phyloP scores from a whole-genome alignment of 768 basidiomycete species.

The Leccinum broughii region DNA sequence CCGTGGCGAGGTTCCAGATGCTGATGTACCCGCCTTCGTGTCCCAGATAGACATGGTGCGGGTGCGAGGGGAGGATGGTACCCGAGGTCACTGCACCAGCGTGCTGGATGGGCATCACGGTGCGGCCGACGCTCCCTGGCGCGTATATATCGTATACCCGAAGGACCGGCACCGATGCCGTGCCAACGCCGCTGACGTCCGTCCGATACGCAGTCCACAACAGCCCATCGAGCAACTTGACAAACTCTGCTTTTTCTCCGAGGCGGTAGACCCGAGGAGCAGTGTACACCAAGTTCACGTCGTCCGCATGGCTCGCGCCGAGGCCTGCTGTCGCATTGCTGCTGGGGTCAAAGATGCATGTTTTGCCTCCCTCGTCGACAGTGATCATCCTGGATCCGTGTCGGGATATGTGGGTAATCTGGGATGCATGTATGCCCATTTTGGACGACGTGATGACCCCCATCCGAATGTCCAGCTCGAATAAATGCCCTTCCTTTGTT shows the following conservation, averaged over 20 bases:
- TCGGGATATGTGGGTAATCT: constrained; percentile 76
- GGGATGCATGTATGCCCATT: constrained; percentile 59
- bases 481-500: constrained; percentile 85
- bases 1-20: constrained; percentile 66
- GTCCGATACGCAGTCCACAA: constrained; percentile 79
- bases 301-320: constrained; percentile 32
- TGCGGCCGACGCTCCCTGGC: constrained; percentile 53
- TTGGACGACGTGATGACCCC: constrained; percentile 59
- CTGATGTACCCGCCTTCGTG: constrained; percentile 91
- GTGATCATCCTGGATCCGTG: constrained; percentile 70
- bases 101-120: constrained; percentile 63
- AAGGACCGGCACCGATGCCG: constrained; percentile 64
- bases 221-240: constrained; percentile 67
- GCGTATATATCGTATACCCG: constrained; percentile 77
- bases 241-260: constrained; percentile 82
- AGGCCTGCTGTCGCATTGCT: constrained; percentile 13
- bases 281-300: constrained; percentile 48
- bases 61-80: constrained; percentile 68
- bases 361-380: constrained; percentile 84
- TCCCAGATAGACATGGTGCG: constrained; percentile 73
- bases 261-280: constrained; percentile 64
- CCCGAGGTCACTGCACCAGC: constrained; percentile 84
- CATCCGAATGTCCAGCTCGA: constrained; percentile 75
- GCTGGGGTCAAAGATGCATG: constrained; percentile 66
- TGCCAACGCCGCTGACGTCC: constrained; percentile 44